Conservation (phyloP, 306 rosid genomes). For the Quercus ilex region DNA sequence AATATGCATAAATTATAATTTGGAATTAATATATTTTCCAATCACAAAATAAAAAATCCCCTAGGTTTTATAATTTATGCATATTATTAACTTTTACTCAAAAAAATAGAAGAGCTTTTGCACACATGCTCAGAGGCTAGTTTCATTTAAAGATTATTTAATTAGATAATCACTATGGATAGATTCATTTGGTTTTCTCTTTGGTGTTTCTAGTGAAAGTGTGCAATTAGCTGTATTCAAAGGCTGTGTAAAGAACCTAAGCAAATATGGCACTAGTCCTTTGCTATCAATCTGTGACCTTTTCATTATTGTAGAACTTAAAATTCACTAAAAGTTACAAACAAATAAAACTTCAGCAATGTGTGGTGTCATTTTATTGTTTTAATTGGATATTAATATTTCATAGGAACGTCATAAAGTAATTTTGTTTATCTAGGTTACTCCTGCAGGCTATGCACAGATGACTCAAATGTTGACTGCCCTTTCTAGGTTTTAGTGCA, state of each 20-base stretch:
- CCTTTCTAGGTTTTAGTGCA: too few relatives aligned
- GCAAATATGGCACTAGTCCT: not conserved
- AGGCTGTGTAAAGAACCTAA: constrained; percentile 9
- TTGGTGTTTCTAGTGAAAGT: not conserved
- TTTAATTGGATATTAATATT: not conserved
- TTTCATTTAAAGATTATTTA: not conserved
- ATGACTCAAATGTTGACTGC: too few relatives aligned
- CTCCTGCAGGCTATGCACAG: too few relatives aligned
- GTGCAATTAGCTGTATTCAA: constrained; percentile 17
- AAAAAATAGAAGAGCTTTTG: too few relatives aligned
- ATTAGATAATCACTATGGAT: not conserved
- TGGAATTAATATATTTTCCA: too few relatives aligned
- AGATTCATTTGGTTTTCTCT: not conserved
- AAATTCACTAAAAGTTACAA: not conserved
- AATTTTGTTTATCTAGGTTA: too few relatives aligned
- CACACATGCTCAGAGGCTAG: too few relatives aligned
- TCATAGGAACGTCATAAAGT: not conserved
- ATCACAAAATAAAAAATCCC: too few relatives aligned
- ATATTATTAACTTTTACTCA: too few relatives aligned
- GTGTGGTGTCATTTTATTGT: not conserved
- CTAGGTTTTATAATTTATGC: too few relatives aligned
- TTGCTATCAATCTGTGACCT: not conserved
- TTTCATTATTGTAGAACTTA: constrained; percentile 12
- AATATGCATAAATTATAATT: too few relatives aligned
- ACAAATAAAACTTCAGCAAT: not conserved